These are phyloP conservation scores for Cryomyces antarcticus DNA, from an alignment of 495 filamentous ascomycete genomes.

Conservation along the genomic window DNA sequence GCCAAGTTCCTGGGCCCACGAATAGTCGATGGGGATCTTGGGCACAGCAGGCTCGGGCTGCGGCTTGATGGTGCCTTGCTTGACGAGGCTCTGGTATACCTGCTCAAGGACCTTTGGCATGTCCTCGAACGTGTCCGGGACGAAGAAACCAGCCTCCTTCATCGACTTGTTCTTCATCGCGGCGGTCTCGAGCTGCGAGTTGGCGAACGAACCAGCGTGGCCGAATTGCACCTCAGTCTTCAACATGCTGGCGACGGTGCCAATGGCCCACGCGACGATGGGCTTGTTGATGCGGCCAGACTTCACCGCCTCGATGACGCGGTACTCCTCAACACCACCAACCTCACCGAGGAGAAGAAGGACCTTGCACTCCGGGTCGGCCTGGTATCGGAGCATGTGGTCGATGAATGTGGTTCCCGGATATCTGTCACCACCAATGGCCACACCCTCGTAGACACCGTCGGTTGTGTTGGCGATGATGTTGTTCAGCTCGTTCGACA, in stretches of 20 bases:
- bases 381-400: conserved; percentile 86
- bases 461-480: conserved; percentile 89
- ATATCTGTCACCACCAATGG: conserved; percentile 97
- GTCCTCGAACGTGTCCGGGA: conserved; percentile 94
- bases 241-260: conserved; percentile 98
- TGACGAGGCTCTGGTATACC: conserved; percentile 73
- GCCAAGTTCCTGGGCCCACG: conserved; percentile 96
- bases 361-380: conserved; percentile 93
- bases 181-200: conserved; percentile 96
- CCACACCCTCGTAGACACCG: conserved; percentile 96
- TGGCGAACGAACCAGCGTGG: conserved; percentile 95
- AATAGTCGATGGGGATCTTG: conserved; percentile 99
- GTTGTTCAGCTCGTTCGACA: conserved; percentile 99
- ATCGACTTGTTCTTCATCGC: conserved; percentile 90
- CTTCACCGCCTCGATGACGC: conserved; percentile 96
- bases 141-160: conserved; percentile 81
- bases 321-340: conserved; percentile 98
- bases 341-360: conserved; percentile 91
- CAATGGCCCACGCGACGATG: conserved; percentile 96
- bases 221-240: conserved; percentile 99
- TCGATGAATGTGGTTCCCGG: conserved; percentile 98
- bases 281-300: conserved; percentile 87
- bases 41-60: conserved; percentile 76
- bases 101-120: conserved; percentile 52
- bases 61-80: conserved; percentile 64